A percentile compares a stretch with the other conserved stretches of the same genome.
phyloP scores from a whole-genome alignment of 495 filamentous ascomycete genomes.

The Chaetomium tenue region DNA sequence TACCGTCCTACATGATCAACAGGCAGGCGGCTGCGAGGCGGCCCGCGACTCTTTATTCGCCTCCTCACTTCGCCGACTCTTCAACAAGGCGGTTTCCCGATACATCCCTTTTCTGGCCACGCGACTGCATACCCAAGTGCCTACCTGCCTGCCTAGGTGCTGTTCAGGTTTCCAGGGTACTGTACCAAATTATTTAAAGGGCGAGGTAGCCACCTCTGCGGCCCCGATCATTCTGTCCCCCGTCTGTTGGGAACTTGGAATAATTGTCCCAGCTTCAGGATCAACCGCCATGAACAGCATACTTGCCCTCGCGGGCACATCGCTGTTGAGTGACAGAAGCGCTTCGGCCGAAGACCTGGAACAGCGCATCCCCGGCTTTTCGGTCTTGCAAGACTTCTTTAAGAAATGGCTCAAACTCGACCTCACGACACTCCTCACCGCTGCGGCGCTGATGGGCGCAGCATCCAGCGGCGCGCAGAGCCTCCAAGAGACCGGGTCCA shows the following conservation, averaged over 20 bases:
- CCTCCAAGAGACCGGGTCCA: slow-evolving; percentile 27
- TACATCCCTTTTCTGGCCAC: not conserved
- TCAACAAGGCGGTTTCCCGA: not conserved
- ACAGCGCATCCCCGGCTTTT: slow-evolving; percentile 31
- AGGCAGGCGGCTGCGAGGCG: not conserved
- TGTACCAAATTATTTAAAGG: not conserved
- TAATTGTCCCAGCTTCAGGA: no score
- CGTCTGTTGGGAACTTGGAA: no score
- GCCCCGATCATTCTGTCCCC: not conserved
- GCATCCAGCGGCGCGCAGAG: slow-evolving; percentile 30
- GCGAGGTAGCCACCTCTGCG: not conserved
- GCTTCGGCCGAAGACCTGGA: slow-evolving; percentile 28
- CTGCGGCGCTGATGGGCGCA: slow-evolving; percentile 37
- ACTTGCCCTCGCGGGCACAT: slow-evolving; percentile 32
- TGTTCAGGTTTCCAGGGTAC: not conserved
- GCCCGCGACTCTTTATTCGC: not conserved
- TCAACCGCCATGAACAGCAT: slow-evolving; percentile 28
- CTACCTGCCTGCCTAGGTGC: no score
- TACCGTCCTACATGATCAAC: not conserved
- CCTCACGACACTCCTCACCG: slow-evolving; percentile 33
- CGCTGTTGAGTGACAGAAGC: slow-evolving; percentile 19
- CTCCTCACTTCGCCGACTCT: not conserved
- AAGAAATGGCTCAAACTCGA: slow-evolving; percentile 37
- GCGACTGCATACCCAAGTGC: not conserved
- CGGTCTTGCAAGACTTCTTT: slow-evolving; percentile 30